A percentile compares a stretch with the other conserved stretches of the same genome.
phyloP scores from a whole-genome alignment of 78 protist species.

The Polysphondylium violaceum region DNA sequence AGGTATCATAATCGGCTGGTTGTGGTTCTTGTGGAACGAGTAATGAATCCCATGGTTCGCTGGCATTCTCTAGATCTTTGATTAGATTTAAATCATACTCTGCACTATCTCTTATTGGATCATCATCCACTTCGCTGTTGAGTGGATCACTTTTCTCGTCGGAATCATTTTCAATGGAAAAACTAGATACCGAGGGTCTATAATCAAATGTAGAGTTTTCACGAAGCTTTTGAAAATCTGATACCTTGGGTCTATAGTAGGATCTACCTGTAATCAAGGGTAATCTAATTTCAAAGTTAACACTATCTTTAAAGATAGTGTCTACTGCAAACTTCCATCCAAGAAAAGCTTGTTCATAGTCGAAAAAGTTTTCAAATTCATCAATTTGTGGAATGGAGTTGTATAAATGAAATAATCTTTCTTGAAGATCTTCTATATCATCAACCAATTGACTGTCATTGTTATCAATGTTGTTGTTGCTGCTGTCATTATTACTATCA shows the following conservation, averaged over 20 bases:
- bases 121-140: slow-evolving; percentile 34
- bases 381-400: slow-evolving; percentile 70
- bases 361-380: slow-evolving; percentile 64
- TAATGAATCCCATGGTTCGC: slow-evolving; percentile 64
- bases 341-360: slow-evolving; percentile 65
- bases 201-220: slow-evolving; percentile 46
- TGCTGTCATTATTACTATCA: background rate
- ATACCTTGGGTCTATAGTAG: slow-evolving; percentile 33
- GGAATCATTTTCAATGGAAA: slow-evolving; percentile 29
- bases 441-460: background rate
- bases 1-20: slow-evolving; percentile 70
- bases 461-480: background rate
- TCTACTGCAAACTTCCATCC: slow-evolving; percentile 62
- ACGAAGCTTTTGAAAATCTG: slow-evolving; percentile 29
- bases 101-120: background rate
- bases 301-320: slow-evolving; percentile 24
- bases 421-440: slow-evolving; percentile 29
- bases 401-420: slow-evolving; percentile 34
- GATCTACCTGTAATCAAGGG: slow-evolving; percentile 38
- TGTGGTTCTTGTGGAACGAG: slow-evolving; percentile 67
- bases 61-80: slow-evolving; percentile 1
- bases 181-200: slow-evolving; percentile 53
- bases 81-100: background rate
- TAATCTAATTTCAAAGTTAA: too few relatives aligned
- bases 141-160: slow-evolving; percentile 46